These are phyloP conservation scores for Brassica balearica DNA, from an alignment of 441 rosid genomes.

Conservation along the genomic window DNA sequence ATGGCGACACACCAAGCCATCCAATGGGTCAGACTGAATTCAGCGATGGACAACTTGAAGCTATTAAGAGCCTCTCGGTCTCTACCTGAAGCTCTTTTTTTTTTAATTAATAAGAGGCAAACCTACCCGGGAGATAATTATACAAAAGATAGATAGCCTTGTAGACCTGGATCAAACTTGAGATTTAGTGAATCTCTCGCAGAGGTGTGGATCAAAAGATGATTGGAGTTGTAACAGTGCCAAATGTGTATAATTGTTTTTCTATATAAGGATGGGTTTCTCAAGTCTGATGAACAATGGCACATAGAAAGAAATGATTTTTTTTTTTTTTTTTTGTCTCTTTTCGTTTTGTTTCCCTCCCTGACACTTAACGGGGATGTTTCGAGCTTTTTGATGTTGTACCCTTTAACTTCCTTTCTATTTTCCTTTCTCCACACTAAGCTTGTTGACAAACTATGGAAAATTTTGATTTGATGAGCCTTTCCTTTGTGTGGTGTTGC, in stretches of 20 bases:
- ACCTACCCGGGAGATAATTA: conserved; percentile 23
- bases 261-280: conserved; percentile 40
- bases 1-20: conserved; percentile 58
- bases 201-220: conserved; percentile 31
- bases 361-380: conserved; percentile 13
- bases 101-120: conserved; percentile 27
- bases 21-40: conserved; percentile 47
- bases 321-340: not conserved
- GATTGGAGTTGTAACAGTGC: conserved; percentile 5
- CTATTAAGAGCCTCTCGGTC: conserved; percentile 74
- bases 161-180: conserved; percentile 24
- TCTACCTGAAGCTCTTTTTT: conserved; percentile 43
- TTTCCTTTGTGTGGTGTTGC: not conserved
- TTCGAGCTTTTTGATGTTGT: conserved; percentile 31
- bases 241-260: conserved; percentile 48
- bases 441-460: not conserved
- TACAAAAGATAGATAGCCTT: conserved; percentile 9
- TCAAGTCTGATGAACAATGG: conserved; percentile 35
- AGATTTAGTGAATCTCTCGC: conserved; percentile 7
- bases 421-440: too few relatives aligned
- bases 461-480: not conserved
- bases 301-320: conserved; percentile 20
- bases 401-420: not conserved
- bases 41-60: conserved; percentile 80
- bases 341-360: conserved; percentile 30